Evolutionary conservation across 306 rosid species (phyloP).

Genomic region (Cotoneaster glaucophyllus): DNA sequence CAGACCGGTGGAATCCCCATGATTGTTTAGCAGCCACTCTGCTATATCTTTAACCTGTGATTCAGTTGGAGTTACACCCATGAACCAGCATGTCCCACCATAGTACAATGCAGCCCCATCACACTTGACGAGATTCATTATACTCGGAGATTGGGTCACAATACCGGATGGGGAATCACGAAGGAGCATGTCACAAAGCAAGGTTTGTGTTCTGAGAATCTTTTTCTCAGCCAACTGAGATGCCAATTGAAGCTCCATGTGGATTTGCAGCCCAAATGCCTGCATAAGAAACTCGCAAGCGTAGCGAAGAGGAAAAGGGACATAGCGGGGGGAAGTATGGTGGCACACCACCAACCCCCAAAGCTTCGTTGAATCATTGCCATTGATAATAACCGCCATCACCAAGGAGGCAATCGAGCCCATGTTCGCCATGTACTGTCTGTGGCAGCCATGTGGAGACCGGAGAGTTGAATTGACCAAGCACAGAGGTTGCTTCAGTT

Average conservation of each 20-base stretch:
- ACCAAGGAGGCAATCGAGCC: constrained; percentile 66
- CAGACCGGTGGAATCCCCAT: constrained; percentile 71
- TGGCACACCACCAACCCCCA: constrained; percentile 94
- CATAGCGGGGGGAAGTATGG: constrained; percentile 58
- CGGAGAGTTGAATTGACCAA: constrained; percentile 83
- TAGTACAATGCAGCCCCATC: constrained; percentile 79
- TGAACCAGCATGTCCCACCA: constrained; percentile 50
- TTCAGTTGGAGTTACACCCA: constrained; percentile 81
- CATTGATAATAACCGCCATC: constrained; percentile 53
- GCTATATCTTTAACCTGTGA: constrained; percentile 62
- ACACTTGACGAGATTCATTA: constrained; percentile 75
- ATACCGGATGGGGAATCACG: constrained; percentile 63
- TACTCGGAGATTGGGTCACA: constrained; percentile 65
- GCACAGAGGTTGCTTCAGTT: constrained; percentile 54
- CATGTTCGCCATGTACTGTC: constrained; percentile 74
- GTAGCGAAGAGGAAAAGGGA: constrained; percentile 79
- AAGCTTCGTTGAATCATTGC: constrained; percentile 45
- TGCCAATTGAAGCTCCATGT: constrained; percentile 71
- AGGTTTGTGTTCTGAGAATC: constrained; percentile 58
- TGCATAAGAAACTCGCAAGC: constrained; percentile 85
- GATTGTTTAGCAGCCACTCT: constrained; percentile 54
- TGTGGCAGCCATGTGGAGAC: constrained; percentile 68
- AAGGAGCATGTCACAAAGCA: constrained; percentile 81
- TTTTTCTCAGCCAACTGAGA: constrained; percentile 60
- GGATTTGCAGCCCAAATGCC: constrained; percentile 67